Evolutionary conservation across 2,329 filamentous ascomycete species (phyloP).

Genomic region (Xylariaceae sp.): DNA sequence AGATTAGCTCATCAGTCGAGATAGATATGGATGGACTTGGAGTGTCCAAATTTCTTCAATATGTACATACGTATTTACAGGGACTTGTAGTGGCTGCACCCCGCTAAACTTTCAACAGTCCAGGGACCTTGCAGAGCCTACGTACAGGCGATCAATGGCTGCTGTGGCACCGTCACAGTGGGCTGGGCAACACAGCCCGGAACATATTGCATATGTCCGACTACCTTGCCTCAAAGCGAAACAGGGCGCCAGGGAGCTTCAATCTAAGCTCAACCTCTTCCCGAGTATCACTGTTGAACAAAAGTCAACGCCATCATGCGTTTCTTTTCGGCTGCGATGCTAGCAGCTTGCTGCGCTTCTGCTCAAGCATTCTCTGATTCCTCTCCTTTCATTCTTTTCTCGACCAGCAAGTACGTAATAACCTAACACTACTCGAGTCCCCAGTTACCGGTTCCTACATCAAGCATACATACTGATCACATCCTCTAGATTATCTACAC

Average conservation of each 20-base stretch:
- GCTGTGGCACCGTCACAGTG: background rate
- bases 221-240: slow-evolving; percentile 4
- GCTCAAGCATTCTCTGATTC: slow-evolving; percentile 80
- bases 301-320: slow-evolving; percentile 48
- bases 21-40: background rate
- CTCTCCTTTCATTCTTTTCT: slow-evolving; percentile 87
- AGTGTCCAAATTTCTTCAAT: background rate
- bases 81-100: background rate
- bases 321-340: slow-evolving; percentile 52
- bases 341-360: slow-evolving; percentile 59
- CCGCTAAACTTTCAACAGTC: slow-evolving; percentile 11
- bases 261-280: slow-evolving; percentile 15
- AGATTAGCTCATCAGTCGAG: background rate
- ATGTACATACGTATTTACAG: too few species aligned
- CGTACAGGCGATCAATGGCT: background rate
- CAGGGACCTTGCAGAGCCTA: slow-evolving; percentile 12
- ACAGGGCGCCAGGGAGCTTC: slow-evolving; percentile 15
- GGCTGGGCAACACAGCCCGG: slow-evolving; percentile 1
- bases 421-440: background rate
- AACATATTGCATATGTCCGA: background rate
- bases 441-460: background rate
- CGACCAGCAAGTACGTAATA: slow-evolving; percentile 72
- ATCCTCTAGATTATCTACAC: slow-evolving; percentile 34
- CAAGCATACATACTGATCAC: slow-evolving; percentile 3
- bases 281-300: slow-evolving; percentile 9